Conservation (phyloP, 1,139 yeast species). For the Kodamaea alishanica region DNA sequence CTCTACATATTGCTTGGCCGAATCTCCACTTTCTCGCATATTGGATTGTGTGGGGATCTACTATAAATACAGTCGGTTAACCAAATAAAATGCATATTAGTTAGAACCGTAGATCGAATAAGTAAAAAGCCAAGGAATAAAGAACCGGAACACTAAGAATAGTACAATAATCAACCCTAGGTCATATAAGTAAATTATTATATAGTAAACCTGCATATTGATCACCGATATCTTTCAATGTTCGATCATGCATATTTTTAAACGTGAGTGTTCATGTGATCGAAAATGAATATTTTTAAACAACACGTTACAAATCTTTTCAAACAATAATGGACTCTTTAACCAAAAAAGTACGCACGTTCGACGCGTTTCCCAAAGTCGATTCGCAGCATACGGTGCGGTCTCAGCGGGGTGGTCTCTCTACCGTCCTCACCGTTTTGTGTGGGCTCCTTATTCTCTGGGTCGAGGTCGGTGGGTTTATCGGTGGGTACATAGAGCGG, state of each 20-base stretch:
- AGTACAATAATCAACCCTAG: background rate
- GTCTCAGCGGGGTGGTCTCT: conserved; percentile 71
- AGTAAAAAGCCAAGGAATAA: background rate
- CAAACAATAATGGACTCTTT: conserved; percentile 31
- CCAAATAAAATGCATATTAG: no score
- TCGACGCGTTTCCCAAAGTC: conserved; percentile 88
- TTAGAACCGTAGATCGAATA: background rate
- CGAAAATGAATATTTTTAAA: background rate
- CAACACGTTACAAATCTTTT: conserved; percentile 1
- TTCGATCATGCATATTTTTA: background rate
- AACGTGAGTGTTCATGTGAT: no score
- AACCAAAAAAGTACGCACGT: conserved; percentile 49
- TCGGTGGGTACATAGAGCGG: conserved; percentile 80
- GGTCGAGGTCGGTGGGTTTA: conserved; percentile 81
- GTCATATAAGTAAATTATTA: background rate
- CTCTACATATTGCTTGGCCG: no score
- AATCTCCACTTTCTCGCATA: no score
- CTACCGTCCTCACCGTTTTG: conserved; percentile 63
- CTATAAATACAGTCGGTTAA: no score
- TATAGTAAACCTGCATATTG: background rate
- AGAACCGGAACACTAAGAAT: background rate
- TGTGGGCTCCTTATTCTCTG: conserved; percentile 67
- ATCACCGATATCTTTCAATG: background rate
- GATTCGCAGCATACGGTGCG: conserved; percentile 71
- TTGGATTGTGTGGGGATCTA: no score